Conservation (phyloP, 768 basidiomycete species). For the Phanerochaete sordida region DNA sequence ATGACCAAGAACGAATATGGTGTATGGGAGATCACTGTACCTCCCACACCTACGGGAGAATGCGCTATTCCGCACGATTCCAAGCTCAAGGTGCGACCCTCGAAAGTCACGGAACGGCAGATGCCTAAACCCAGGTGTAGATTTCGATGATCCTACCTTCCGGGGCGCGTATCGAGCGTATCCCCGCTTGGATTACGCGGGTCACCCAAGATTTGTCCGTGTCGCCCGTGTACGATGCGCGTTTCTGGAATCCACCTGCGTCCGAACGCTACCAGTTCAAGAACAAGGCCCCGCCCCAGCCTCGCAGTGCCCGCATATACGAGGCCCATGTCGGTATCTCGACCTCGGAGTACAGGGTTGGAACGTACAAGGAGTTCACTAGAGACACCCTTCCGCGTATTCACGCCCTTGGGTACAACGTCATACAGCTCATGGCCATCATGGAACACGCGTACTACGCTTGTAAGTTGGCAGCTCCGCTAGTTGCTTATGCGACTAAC, state of each 20-base stretch:
- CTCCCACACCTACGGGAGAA: constrained; percentile 59
- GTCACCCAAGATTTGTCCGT: constrained; percentile 91
- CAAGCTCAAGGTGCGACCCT: constrained; percentile 75
- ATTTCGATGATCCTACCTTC: constrained; percentile 86
- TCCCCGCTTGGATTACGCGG: constrained; percentile 92
- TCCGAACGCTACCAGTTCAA: constrained; percentile 78
- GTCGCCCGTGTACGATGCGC: constrained; percentile 91
- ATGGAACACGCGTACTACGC: constrained; percentile 99
- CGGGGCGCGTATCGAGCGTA: constrained; percentile 81
- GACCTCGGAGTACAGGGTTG: constrained; percentile 80
- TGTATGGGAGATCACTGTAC: constrained; percentile 82
- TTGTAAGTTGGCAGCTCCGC: constrained; percentile 48
- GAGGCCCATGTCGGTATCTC: constrained; percentile 99
- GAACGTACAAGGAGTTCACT: constrained; percentile 96
- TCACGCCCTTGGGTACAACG: constrained; percentile 89
- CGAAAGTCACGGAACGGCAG: background rate
- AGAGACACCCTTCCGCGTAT: constrained; percentile 81
- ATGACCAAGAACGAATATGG: constrained; percentile 86
- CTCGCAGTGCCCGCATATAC: constrained; percentile 75
- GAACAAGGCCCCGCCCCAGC: constrained; percentile 64
- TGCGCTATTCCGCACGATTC: constrained; percentile 92
- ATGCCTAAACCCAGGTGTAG: constrained; percentile 35
- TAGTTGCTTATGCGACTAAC: background rate
- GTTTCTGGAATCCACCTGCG: constrained; percentile 96
- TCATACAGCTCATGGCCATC: constrained; percentile 96